Conservation (phyloP, 1,284 basidiomycete species). For the Ceratobasidium sp. region DNA sequence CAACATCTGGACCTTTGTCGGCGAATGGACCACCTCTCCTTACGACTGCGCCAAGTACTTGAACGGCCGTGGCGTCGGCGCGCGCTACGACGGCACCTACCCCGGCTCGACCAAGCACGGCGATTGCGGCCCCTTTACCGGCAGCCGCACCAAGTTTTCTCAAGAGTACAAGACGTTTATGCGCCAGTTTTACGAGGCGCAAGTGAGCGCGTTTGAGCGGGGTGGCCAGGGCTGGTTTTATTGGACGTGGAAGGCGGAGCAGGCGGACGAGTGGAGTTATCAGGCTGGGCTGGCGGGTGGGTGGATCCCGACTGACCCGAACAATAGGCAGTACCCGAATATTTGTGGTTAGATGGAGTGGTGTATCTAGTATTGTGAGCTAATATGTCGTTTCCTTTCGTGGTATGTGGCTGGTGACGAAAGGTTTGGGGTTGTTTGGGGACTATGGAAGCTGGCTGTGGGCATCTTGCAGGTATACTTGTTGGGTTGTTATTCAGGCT, state of each 20-base stretch:
- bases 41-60: constrained; percentile 83
- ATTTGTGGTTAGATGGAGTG: constrained; percentile 59
- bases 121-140: constrained; percentile 75
- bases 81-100: constrained; percentile 80
- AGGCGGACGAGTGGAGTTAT: constrained; percentile 72
- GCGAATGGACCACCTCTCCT: constrained; percentile 83
- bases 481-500: neutral
- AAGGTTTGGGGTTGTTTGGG: no score
- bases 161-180: constrained; percentile 83
- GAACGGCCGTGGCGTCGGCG: constrained; percentile 56
- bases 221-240: constrained; percentile 68
- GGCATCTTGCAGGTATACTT: neutral
- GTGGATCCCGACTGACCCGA: constrained; percentile 79
- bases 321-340: constrained; percentile 58
- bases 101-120: constrained; percentile 71
- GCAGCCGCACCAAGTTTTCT: constrained; percentile 74
- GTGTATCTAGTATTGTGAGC: neutral
- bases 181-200: constrained; percentile 83
- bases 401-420: no score
- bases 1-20: constrained; percentile 77
- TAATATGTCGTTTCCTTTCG: neutral
- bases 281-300: constrained; percentile 71
- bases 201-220: constrained; percentile 54
- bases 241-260: constrained; percentile 80
- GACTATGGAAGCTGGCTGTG: no score